phyloP scores from a whole-genome alignment of 257 asterid species.

The Handroanthus guayacan region DNA sequence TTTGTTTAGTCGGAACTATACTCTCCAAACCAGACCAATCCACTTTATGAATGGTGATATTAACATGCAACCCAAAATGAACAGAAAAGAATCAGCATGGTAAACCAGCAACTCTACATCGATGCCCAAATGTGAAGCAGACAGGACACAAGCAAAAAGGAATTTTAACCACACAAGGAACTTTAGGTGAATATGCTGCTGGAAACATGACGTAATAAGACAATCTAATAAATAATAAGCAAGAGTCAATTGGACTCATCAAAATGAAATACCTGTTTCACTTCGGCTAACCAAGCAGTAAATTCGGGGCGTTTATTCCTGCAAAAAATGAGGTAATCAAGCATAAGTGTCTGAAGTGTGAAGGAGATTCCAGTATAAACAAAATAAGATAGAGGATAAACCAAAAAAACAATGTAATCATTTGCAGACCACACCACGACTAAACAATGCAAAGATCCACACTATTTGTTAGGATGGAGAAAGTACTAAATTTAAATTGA shows the following conservation, averaged over 20 bases:
- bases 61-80: background rate
- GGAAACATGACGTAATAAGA: slow-evolving; percentile 4
- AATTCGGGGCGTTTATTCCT: slow-evolving; percentile 98
- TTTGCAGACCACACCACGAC: background rate
- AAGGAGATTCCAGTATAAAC: background rate
- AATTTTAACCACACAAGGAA: background rate
- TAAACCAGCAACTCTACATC: background rate
- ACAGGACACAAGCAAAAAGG: background rate
- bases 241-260: background rate
- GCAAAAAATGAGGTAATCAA: slow-evolving; percentile 38
- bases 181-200: background rate
- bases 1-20: slow-evolving; percentile 24
- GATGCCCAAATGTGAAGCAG: background rate
- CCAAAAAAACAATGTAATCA: background rate
- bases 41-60: background rate
- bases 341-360: slow-evolving; percentile 18
- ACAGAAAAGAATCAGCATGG: background rate
- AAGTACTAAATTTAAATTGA: background rate
- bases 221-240: background rate
- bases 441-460: no score
- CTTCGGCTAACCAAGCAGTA: slow-evolving; percentile 91
- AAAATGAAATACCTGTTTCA: slow-evolving; percentile 67
- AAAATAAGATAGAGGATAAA: background rate
- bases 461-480: no score
- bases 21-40: slow-evolving; percentile 3